Evolutionary conservation across 768 basidiomycete species (phyloP).

Genomic region (Gautieria morchelliformis): DNA sequence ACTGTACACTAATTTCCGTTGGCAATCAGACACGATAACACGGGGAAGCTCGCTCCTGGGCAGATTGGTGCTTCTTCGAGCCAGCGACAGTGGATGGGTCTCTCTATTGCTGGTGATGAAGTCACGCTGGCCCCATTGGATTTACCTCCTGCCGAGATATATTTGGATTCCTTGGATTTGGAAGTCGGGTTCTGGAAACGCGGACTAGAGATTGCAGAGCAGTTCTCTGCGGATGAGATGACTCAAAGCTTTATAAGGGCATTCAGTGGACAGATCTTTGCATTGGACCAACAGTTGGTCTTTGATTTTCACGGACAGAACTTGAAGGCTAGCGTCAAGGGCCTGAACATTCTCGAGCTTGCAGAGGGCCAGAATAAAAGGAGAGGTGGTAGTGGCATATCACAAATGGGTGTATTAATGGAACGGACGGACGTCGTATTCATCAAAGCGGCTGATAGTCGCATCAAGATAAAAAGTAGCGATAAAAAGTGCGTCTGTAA

Average conservation of each 20-base stretch:
- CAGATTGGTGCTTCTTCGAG: conserved; percentile 65
- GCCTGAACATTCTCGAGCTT: conserved; percentile 50
- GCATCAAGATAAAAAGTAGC: conserved; percentile 86
- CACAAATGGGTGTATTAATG: conserved; percentile 65
- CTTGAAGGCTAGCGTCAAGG: conserved; percentile 60
- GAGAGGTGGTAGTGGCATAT: conserved; percentile 25
- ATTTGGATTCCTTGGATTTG: conserved; percentile 70
- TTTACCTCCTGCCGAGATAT: conserved; percentile 25
- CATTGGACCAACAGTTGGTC: conserved; percentile 56
- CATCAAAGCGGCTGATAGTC: conserved; percentile 70
- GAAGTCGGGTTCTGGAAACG: conserved; percentile 60
- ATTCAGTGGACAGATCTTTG: conserved; percentile 64
- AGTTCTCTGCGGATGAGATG: conserved; percentile 88
- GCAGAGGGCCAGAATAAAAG: conserved; percentile 42
- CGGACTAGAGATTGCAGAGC: conserved; percentile 46
- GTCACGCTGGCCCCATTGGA: conserved; percentile 60
- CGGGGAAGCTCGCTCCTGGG: conserved; percentile 58
- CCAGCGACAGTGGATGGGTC: conserved; percentile 84
- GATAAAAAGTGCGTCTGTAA: conserved; percentile 61
- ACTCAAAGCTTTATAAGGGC: conserved; percentile 62
- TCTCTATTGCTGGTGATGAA: conserved; percentile 68
- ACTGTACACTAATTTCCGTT: background rate
- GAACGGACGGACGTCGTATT: conserved; percentile 88
- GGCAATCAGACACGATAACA: conserved; percentile 61
- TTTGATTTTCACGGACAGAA: conserved; percentile 88